Evolutionary conservation across 2,329 filamentous ascomycete species (phyloP), one percentile per base, ranked within the genome.

Genomic region (Hypomyces rosellus): DNA sequence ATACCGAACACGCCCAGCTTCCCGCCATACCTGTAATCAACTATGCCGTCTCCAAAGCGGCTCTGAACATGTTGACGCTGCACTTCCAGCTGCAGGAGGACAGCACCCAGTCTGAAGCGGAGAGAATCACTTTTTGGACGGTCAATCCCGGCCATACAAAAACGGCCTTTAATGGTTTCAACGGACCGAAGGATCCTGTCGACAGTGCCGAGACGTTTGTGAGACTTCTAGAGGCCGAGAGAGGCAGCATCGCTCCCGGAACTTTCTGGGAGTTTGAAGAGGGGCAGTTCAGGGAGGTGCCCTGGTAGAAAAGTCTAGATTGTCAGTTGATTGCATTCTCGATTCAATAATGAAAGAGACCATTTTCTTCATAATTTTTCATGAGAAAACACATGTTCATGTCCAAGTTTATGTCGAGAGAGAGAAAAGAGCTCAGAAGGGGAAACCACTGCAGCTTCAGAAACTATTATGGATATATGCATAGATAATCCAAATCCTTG

Each of bases 61-160:
- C 48, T 2, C 49, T 61, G 14, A 59, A 56, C 53, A 59, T 59
- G 57, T 43, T 57, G 45, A 52, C 52, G 16, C 36, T 59, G 33
- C 51, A 57, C 12, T 50, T 52, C 14, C 53, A 55, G 46, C 36
- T n/a, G 14, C 18, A 42, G 11, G 55, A 60, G 5, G 54, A 55
- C 30, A 20, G 36, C 8, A 30, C 38, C 30, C 25, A 33, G 16
- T 15, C 40, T 11, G 44, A 20, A 36, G 40, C 46, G 20, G 45
- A 43, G n/a, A 49, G 30, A 30, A 46, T 59, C 11, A 52, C 37
- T 9, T 60, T 49, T 44, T 60, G 57, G 55, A 48, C 48, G 14
- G 48, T 52, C 34, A 61, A 50, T 34, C 50, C 55, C 0, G 55
- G 54, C 5, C 54, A 57, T 38, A 56, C 53, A 11, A 56, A 55